These are phyloP conservation scores for Trametes cubensis DNA, from an alignment of 768 basidiomycete species.

Conservation along the genomic window DNA sequence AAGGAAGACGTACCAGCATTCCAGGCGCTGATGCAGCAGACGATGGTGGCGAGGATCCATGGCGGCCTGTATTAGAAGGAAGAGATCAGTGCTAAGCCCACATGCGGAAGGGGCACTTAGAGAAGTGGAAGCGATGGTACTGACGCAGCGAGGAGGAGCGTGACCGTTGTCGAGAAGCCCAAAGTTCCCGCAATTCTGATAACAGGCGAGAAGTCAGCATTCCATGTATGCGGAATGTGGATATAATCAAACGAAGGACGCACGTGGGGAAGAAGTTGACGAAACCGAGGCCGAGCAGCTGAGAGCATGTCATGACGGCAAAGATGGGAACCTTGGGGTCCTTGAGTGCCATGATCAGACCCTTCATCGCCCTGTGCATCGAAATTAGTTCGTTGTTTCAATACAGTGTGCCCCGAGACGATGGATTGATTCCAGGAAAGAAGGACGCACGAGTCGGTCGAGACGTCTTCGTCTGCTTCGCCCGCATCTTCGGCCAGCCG, in stretches of 20 bases:
- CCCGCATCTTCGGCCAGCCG: slow-evolving; percentile 70
- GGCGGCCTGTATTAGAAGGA: slow-evolving; percentile 48
- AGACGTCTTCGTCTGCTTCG: slow-evolving; percentile 65
- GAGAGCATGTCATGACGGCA: slow-evolving; percentile 51
- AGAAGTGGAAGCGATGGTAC: slow-evolving; percentile 23
- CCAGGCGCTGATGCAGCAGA: slow-evolving; percentile 56
- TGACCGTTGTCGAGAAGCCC: slow-evolving; percentile 61
- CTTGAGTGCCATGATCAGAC: slow-evolving; percentile 57
- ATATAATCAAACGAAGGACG: slow-evolving; percentile 18
- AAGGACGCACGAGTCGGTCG: slow-evolving; percentile 54
- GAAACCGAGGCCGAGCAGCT: slow-evolving; percentile 59
- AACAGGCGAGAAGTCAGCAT: background rate
- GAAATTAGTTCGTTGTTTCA: background rate
- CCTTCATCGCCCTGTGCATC: slow-evolving; percentile 45
- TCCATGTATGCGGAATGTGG: background rate
- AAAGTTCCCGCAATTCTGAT: slow-evolving; percentile 49
- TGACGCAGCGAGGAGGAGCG: slow-evolving; percentile 62
- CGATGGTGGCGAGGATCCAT: slow-evolving; percentile 58
- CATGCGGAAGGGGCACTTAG: background rate
- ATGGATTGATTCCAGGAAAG: background rate
- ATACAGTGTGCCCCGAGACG: background rate
- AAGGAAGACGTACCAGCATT: slow-evolving; percentile 45
- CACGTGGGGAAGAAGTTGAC: slow-evolving; percentile 62
- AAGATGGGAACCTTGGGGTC: slow-evolving; percentile 60
- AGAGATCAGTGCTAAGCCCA: background rate